phyloP scores from a whole-genome alignment of 352 stramenopile genomes.

The Pythium aristosporum region DNA sequence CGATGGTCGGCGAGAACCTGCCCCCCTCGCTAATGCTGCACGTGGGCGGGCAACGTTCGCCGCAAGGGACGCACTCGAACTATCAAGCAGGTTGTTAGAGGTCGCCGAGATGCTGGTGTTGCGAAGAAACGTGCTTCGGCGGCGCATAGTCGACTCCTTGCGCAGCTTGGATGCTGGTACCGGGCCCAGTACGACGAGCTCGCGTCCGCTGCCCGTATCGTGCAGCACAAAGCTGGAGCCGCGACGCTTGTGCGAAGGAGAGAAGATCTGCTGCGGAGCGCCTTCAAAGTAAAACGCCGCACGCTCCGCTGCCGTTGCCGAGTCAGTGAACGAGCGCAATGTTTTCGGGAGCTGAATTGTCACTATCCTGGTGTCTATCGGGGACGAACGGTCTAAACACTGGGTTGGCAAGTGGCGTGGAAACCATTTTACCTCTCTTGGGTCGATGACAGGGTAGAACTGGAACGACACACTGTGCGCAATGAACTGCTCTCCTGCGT shows the following conservation, averaged over 20 bases:
- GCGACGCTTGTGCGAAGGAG: conserved; percentile 32
- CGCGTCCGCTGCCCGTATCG: conserved; percentile 39
- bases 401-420: conserved; percentile 55
- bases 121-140: conserved; percentile 49
- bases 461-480: conserved; percentile 66
- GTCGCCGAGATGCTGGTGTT: conserved; percentile 52
- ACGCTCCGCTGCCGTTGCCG: conserved; percentile 35
- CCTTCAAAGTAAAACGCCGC: conserved; percentile 63
- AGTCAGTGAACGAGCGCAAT: conserved; percentile 42
- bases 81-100: conserved; percentile 35
- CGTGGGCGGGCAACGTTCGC: conserved; percentile 7
- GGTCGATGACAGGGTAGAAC: conserved; percentile 54
- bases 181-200: conserved; percentile 41
- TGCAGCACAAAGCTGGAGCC: conserved; percentile 52
- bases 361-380: conserved; percentile 43
- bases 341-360: conserved; percentile 50
- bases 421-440: conserved; percentile 49
- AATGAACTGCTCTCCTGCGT: conserved; percentile 76
- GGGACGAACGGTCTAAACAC: conserved; percentile 35
- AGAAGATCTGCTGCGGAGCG: conserved; percentile 35
- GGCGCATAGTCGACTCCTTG: conserved; percentile 42
- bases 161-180: conserved; percentile 32
- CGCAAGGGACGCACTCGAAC: conserved; percentile 16
- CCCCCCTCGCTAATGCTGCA: conserved; percentile 1
- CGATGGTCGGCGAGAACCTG: conserved; percentile 13